A percentile compares a stretch with the other conserved stretches of the same genome.
Evolutionary conservation across 2,329 filamentous ascomycete genomes (phyloP).

Genomic region (Nemania sp.): DNA sequence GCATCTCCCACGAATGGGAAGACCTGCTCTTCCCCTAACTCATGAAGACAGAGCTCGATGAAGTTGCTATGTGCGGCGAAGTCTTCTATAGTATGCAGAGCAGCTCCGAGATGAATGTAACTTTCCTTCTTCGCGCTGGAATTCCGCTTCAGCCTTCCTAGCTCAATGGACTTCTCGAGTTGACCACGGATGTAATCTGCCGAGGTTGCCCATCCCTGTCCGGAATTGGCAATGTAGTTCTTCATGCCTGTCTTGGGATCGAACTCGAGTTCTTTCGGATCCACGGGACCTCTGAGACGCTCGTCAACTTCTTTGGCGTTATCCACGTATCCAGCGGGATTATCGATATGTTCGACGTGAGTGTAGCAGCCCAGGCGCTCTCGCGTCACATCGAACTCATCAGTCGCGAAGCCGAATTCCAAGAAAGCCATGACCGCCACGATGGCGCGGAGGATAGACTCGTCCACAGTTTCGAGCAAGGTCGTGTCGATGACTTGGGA

Average conservation of each 20-base stretch:
- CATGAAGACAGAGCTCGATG: conserved; percentile 55
- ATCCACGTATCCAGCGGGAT: conserved; percentile 45
- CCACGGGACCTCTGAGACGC: conserved; percentile 38
- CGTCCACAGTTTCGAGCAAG: conserved; percentile 56
- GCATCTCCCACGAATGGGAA: conserved; percentile 56
- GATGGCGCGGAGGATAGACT: conserved; percentile 57
- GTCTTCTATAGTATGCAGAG: conserved; percentile 57
- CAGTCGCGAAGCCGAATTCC: conserved; percentile 60
- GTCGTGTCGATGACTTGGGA: conserved; percentile 59
- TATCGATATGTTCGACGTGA: conserved; percentile 60
- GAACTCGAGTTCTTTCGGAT: conserved; percentile 39
- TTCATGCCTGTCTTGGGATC: conserved; percentile 42
- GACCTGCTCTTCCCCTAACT: conserved; percentile 55
- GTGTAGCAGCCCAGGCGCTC: conserved; percentile 55
- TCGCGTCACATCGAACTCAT: conserved; percentile 59
- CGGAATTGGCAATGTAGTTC: conserved; percentile 40
- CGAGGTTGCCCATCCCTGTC: conserved; percentile 38
- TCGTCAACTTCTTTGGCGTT: conserved; percentile 38
- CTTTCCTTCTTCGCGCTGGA: conserved; percentile 31
- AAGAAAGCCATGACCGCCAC: conserved; percentile 61
- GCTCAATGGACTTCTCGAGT: conserved; percentile 33
- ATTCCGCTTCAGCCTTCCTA: conserved; percentile 33
- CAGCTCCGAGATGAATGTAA: conserved; percentile 50
- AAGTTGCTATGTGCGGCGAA: conserved; percentile 61
- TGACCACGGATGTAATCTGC: conserved; percentile 39